These are phyloP conservation scores for Clonostachys solani DNA, from an alignment of 2,329 filamentous ascomycete genomes.

Conservation along the genomic window DNA sequence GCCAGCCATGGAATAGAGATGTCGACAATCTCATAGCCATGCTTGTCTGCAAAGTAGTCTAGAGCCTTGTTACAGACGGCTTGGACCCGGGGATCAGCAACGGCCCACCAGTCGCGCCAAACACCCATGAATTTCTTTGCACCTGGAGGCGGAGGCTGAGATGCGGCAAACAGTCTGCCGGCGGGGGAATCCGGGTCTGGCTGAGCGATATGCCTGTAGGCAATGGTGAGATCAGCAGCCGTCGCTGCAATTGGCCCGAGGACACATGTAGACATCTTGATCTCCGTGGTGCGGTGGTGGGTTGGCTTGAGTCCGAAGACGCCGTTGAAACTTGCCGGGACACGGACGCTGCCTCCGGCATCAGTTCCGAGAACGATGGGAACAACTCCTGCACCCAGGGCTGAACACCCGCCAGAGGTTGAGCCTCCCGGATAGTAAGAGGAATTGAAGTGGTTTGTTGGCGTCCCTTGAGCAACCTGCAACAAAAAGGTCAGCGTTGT, in stretches of 20 bases:
- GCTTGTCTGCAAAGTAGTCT: conserved; percentile 47
- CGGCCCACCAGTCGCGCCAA: conserved; percentile 45
- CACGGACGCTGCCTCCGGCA: conserved; percentile 70
- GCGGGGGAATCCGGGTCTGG: conserved; percentile 61
- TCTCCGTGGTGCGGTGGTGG: conserved; percentile 60
- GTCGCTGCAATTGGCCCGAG: conserved; percentile 72
- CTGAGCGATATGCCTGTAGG: conserved; percentile 76
- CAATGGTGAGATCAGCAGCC: conserved; percentile 72
- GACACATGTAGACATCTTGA: conserved; percentile 42
- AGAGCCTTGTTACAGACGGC: conserved; percentile 59
- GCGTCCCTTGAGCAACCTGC: conserved; percentile 63
- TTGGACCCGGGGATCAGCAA: conserved; percentile 57
- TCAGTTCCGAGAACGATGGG: conserved; percentile 75
- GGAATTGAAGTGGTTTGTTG: conserved; percentile 72
- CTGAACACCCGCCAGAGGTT: conserved; percentile 72
- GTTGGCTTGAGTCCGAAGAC: conserved; percentile 78
- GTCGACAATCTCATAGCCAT: conserved; percentile 46
- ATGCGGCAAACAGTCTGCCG: conserved; percentile 60
- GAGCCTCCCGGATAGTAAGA: conserved; percentile 78
- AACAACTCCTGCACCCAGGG: conserved; percentile 64
- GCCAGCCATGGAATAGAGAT: conserved; percentile 63
- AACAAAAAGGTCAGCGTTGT: conserved; percentile 3
- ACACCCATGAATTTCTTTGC: conserved; percentile 66
- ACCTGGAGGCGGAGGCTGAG: conserved; percentile 33
- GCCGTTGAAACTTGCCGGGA: conserved; percentile 73